Conservation (phyloP, 345 rosid genomes). For the Salix udensis region DNA sequence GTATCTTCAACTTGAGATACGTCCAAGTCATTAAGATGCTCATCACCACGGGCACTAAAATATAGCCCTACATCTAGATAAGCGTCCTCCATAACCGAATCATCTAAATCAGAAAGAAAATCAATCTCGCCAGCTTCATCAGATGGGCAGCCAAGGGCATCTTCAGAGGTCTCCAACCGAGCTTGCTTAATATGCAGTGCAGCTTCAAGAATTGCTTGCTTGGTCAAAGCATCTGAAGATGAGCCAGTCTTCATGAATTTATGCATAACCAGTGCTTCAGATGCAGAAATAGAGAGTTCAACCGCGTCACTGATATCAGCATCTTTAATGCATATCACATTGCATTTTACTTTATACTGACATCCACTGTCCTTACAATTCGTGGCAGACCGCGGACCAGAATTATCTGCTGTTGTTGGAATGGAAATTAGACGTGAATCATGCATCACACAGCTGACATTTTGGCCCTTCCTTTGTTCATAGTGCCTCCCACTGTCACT, state of each 20-base stretch:
- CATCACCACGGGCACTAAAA: slow-evolving; percentile 18
- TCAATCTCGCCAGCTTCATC: slow-evolving; percentile 35
- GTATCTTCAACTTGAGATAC: slow-evolving; percentile 48
- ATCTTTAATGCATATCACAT: slow-evolving; percentile 20
- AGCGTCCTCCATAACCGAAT: slow-evolving; percentile 43
- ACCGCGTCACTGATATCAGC: slow-evolving; percentile 42
- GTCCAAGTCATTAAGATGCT: slow-evolving; percentile 21
- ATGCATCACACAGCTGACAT: neutral
- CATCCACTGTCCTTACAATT: neutral
- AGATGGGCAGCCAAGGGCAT: slow-evolving; percentile 14
- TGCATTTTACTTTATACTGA: slow-evolving; percentile 16
- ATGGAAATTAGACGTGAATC: slow-evolving; percentile 4
- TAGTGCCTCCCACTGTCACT: slow-evolving; percentile 4
- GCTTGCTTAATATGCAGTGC: slow-evolving; percentile 58
- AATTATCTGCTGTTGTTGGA: slow-evolving; percentile 12
- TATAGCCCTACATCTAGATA: slow-evolving; percentile 52
- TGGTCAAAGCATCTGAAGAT: slow-evolving; percentile 29
- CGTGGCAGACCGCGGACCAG: slow-evolving; percentile 1
- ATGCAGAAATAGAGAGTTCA: slow-evolving; percentile 64
- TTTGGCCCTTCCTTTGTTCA: slow-evolving; percentile 8
- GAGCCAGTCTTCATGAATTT: slow-evolving; percentile 40
- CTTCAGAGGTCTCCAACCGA: slow-evolving; percentile 37
- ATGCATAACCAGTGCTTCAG: slow-evolving; percentile 60
- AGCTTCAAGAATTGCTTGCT: slow-evolving; percentile 49
- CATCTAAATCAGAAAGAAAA: slow-evolving; percentile 40